A percentile compares a stretch with the other conserved stretches of the same genome.
These are phyloP conservation scores for Zymoseptoria passerinii DNA, from an alignment of 2,329 filamentous ascomycete genomes.

Conservation along the genomic window DNA sequence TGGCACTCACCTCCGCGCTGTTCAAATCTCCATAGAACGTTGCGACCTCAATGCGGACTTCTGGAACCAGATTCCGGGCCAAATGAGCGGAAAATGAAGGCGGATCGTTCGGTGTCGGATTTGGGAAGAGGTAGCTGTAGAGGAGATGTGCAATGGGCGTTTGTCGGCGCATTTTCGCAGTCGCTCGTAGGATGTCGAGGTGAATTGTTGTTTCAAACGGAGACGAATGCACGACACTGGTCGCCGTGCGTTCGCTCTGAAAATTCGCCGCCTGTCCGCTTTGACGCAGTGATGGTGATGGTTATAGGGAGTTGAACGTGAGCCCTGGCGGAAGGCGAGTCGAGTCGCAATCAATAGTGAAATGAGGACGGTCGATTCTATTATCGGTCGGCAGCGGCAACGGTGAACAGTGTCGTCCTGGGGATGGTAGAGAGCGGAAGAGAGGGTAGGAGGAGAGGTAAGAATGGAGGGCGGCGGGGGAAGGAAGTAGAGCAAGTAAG, in stretches of 20 bases:
- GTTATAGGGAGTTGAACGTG: neutral
- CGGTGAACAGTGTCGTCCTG: neutral
- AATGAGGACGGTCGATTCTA: neutral
- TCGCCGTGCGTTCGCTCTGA: neutral
- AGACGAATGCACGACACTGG: neutral
- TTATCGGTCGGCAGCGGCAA: neutral
- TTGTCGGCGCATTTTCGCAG: conserved; percentile 57
- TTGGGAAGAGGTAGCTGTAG: conserved; percentile 65
- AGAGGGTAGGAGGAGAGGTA: neutral
- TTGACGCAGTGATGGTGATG: neutral
- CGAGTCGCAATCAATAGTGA: neutral
- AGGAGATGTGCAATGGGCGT: conserved; percentile 62
- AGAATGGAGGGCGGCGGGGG: neutral
- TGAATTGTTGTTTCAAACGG: neutral
- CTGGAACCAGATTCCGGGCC: conserved; percentile 61
- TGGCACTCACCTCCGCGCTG: conserved; percentile 51
- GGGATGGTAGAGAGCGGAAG: neutral
- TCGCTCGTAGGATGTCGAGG: neutral
- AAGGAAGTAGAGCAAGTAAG: neutral
- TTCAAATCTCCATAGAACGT: conserved; percentile 73
- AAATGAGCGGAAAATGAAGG: conserved; percentile 63
- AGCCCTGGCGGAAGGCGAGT: neutral
- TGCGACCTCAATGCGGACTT: conserved; percentile 70
- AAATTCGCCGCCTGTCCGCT: neutral
- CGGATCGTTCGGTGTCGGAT: conserved; percentile 58